phyloP scores from a whole-genome alignment of 2,329 filamentous ascomycete genomes.

The Cryphonectria nitschkei region DNA sequence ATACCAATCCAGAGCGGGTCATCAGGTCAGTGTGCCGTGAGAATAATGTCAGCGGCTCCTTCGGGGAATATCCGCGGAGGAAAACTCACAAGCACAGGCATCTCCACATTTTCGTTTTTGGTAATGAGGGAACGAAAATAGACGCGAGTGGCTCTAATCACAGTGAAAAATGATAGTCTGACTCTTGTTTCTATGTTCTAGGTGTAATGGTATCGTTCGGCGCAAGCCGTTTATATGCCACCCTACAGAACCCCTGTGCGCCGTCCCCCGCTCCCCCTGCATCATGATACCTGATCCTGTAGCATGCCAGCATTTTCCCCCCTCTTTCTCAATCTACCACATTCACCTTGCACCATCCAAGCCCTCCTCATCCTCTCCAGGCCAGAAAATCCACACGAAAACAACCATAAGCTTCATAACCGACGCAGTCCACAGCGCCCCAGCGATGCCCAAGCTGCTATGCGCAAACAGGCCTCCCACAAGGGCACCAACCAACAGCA shows the following conservation, averaged over 20 bases:
- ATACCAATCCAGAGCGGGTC: neutral
- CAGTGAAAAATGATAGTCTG: neutral
- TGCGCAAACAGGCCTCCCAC: slow-evolving; percentile 54
- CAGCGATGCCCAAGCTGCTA: slow-evolving; percentile 51
- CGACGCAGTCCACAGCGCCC: slow-evolving; percentile 63
- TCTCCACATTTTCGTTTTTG: neutral
- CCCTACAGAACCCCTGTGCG: neutral
- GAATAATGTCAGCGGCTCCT: neutral
- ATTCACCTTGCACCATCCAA: slow-evolving; percentile 1
- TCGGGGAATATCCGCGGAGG: slow-evolving; percentile 3
- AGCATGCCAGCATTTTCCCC: no score
- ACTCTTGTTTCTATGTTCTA: neutral
- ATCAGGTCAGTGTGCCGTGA: neutral
- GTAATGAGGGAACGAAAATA: neutral
- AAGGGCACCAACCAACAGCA: slow-evolving; percentile 55
- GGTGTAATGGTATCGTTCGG: neutral
- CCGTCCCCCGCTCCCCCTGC: neutral
- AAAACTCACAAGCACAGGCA: neutral
- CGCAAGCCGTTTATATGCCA: neutral
- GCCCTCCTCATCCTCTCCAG: slow-evolving; percentile 47
- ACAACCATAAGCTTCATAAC: slow-evolving; percentile 60
- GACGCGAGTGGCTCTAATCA: neutral
- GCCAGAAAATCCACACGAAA: slow-evolving; percentile 65
- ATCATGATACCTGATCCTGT: neutral
- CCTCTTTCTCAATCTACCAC: neutral